A percentile compares a stretch with the other conserved stretches of the same genome.
These are phyloP conservation scores for Penicillium cataractarum DNA, from an alignment of 495 filamentous ascomycete genomes.

Conservation along the genomic window DNA sequence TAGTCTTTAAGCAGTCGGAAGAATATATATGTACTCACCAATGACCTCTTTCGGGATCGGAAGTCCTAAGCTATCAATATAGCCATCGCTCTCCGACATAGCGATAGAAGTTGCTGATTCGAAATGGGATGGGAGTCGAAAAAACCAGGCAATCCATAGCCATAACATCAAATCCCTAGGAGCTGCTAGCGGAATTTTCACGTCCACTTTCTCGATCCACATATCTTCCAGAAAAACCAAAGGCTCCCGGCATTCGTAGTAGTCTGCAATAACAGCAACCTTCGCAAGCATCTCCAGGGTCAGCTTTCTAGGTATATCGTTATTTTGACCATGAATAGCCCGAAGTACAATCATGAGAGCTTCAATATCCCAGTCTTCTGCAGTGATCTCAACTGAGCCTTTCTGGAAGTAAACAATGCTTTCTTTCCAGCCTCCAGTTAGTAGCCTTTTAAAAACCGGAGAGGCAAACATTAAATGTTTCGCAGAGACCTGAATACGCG, in stretches of 20 bases:
- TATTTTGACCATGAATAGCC: constrained; percentile 51
- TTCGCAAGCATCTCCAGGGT: constrained; percentile 50
- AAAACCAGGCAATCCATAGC: constrained; percentile 45
- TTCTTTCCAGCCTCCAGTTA: constrained; percentile 42
- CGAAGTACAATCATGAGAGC: constrained; percentile 53
- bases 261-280: constrained; percentile 54
- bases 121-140: constrained; percentile 28
- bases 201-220: not conserved
- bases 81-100: constrained; percentile 26
- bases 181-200: constrained; percentile 9
- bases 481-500: constrained; percentile 50
- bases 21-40: constrained; percentile 20
- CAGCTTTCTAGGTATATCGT: constrained; percentile 43
- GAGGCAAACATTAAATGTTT: constrained; percentile 55
- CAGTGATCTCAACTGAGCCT: constrained; percentile 46
- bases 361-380: constrained; percentile 41
- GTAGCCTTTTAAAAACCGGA: constrained; percentile 43
- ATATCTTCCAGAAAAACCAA: constrained; percentile 44
- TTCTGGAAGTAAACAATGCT: constrained; percentile 32
- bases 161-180: constrained; percentile 39
- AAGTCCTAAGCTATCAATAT: constrained; percentile 30
- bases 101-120: constrained; percentile 25
- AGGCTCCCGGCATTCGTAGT: constrained; percentile 52
- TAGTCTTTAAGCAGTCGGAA: not conserved
- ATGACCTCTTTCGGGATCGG: constrained; percentile 32